Conservation (phyloP, 129 eudicot genomes). For the Tagetes patula region DNA sequence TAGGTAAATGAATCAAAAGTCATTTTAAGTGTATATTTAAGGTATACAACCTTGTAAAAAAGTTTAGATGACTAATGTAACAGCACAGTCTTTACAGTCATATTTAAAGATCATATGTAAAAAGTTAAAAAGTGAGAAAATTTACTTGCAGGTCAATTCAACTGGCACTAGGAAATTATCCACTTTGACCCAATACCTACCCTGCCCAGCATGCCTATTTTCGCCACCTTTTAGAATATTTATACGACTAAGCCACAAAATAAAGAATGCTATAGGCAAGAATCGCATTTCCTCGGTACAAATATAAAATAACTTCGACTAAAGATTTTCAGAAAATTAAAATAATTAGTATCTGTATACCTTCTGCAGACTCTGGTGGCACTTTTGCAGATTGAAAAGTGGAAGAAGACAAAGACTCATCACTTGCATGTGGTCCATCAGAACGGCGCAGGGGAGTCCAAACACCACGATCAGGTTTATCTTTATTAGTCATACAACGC, state of each 20-base stretch:
- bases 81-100: not conserved
- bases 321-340: not conserved
- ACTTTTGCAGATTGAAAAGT: slow-evolving; percentile 44
- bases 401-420: slow-evolving; percentile 55
- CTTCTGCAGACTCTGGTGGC: slow-evolving; percentile 51
- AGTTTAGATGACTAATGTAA: not conserved
- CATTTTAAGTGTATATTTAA: not conserved
- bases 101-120: not conserved
- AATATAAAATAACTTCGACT: slow-evolving; percentile 2
- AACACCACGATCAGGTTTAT: slow-evolving; percentile 87
- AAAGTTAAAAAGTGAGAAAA: not conserved
- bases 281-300: not conserved
- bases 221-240: not conserved
- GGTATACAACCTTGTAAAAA: not conserved
- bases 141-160: not conserved
- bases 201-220: not conserved
- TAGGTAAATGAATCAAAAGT: not conserved
- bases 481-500: slow-evolving; percentile 64
- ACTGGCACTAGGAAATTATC: not conserved
- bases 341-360: slow-evolving; percentile 26
- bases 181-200: not conserved
- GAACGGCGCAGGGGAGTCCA: slow-evolving; percentile 86
- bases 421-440: slow-evolving; percentile 46
- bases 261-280: slow-evolving; percentile 2
- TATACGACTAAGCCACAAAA: slow-evolving; percentile 5